Percentiles rank a stretch among this genome's conserved stretches.
phyloP scores from a whole-genome alignment of 805 yeast genomes.

The Clavispora vitiphila region DNA sequence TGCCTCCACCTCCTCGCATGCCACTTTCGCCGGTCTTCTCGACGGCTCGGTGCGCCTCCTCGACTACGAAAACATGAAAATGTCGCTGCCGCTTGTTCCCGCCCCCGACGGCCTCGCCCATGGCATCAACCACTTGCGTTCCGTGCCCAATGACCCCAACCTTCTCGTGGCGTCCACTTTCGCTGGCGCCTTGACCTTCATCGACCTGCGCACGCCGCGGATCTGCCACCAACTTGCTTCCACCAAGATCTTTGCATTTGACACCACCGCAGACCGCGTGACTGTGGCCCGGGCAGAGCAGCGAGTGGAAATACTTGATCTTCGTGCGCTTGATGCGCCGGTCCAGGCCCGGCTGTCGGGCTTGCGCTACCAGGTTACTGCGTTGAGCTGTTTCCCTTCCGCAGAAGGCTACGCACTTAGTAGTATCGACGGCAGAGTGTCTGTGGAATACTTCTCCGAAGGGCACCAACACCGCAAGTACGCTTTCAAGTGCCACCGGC shows the following conservation, averaged over 20 bases:
- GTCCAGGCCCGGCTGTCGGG: constrained; percentile 56
- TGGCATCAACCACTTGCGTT: constrained; percentile 16
- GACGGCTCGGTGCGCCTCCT: constrained; percentile 51
- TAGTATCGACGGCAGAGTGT: constrained; percentile 79
- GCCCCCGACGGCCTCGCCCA: not conserved
- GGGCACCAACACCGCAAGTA: constrained; percentile 41
- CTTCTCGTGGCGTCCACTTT: constrained; percentile 15
- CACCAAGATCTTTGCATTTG: constrained; percentile 61
- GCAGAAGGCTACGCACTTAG: constrained; percentile 58
- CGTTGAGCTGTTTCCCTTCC: constrained; percentile 49
- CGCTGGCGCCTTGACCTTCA: constrained; percentile 6
- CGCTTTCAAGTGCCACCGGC: constrained; percentile 79
- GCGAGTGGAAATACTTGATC: constrained; percentile 53
- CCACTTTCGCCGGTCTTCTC: constrained; percentile 44
- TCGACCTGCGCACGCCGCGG: constrained; percentile 12
- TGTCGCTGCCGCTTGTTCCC: constrained; percentile 2
- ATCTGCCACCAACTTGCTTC: constrained; percentile 20
- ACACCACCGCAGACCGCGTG: constrained; percentile 38
- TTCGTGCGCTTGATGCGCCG: constrained; percentile 42
- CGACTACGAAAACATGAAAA: constrained; percentile 42
- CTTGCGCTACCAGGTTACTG: constrained; percentile 59
- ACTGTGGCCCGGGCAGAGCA: constrained; percentile 54
- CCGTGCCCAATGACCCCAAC: constrained; percentile 3
- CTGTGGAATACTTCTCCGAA: constrained; percentile 62
- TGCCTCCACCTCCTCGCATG: constrained; percentile 20